Percentiles rank a stretch among this genome's conserved stretches.
phyloP scores from a whole-genome alignment of 2,329 filamentous ascomycete species.

The Fusarium oligoseptatum region DNA sequence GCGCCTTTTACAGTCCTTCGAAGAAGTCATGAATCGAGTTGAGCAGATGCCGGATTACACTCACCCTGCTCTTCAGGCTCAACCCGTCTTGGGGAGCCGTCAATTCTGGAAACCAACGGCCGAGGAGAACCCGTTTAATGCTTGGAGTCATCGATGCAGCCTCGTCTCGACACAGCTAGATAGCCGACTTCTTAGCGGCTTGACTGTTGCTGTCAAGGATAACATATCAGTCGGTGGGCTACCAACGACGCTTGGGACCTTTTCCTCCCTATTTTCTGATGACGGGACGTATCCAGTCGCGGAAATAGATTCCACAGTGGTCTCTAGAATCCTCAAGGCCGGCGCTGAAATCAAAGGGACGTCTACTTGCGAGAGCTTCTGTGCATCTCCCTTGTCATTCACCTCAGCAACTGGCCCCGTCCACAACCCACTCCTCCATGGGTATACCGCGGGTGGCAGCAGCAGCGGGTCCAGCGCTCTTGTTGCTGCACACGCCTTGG shows the following conservation, averaged over 20 bases:
- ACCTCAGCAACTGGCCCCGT: slow-evolving; percentile 48
- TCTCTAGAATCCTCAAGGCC: slow-evolving; percentile 44
- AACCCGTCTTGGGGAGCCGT: slow-evolving; percentile 20
- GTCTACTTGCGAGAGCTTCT: slow-evolving; percentile 49
- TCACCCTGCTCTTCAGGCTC: slow-evolving; percentile 40
- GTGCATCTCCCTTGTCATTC: slow-evolving; percentile 46
- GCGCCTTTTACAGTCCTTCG: slow-evolving; percentile 43
- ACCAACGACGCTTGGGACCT: slow-evolving; percentile 43
- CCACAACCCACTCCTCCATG: slow-evolving; percentile 43
- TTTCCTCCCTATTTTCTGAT: slow-evolving; percentile 14
- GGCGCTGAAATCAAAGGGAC: slow-evolving; percentile 45
- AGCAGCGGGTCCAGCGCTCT: slow-evolving; percentile 50
- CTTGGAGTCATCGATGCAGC: slow-evolving; percentile 51
- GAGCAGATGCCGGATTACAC: slow-evolving; percentile 46
- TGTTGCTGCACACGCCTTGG: slow-evolving; percentile 40
- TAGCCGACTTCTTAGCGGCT: slow-evolving; percentile 28
- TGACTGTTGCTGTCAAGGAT: slow-evolving; percentile 47
- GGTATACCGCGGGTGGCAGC: slow-evolving; percentile 48
- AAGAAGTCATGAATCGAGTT: slow-evolving; percentile 45
- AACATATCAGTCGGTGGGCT: slow-evolving; percentile 48
- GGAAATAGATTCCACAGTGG: slow-evolving; percentile 34
- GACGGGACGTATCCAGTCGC: slow-evolving; percentile 35
- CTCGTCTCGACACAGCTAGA: slow-evolving; percentile 20
- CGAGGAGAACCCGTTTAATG: slow-evolving; percentile 50
- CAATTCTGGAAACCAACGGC: slow-evolving; percentile 38